Evolutionary conservation across 495 filamentous ascomycete genomes (phyloP), one percentile per base, ranked within the genome.

Genomic region (Neurospora sp.): DNA sequence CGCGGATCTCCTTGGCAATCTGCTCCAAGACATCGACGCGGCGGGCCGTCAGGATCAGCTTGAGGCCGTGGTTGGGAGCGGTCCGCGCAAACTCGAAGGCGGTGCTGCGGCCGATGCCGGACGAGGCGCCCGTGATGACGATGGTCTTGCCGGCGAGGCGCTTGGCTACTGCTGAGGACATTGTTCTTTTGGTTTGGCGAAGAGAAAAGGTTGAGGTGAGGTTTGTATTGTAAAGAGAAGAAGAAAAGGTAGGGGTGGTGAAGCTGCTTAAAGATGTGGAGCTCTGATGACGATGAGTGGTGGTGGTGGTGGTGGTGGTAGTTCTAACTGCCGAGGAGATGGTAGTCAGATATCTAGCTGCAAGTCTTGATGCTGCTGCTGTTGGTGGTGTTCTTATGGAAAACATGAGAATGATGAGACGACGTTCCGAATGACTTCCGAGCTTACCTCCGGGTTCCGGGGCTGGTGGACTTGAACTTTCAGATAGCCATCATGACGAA

Each of bases 121-220:
- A 97, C 0, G 92, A 96, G 42, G 96, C 96, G 47, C 96, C 96
- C 0, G 96, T 99, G 71, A 99, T 88, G 42, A 98, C 81, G 53
- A 99, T 88, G 1, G 94, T 98, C 84, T 98, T 99, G 87, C 94
- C 94, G 74, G 91, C 87, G 59, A 99, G 92, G 84, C 96, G 94
- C 82, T 92, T 90, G 73, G 87, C 86, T 85, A 92, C 91, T 9
- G 87, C 81, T 27, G 72, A 35, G 16, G 93, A 86, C 94, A 97
- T 97, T 69, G 76, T 82, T 77, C 75, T 73, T 69, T 39, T 77
- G 71, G 39, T 41, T 69, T 37, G 39, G 35, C 4, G 65, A 53
- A 5, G 70, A 22, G 38, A 39, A 20, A 39, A 39, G 4, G 35
- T 47, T 16, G 40, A 45, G 18, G 16, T 18, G 44, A 45, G 44